These are phyloP conservation scores for Cyphellophora attinorum DNA, from an alignment of 2,329 filamentous ascomycete species.

Conservation along the genomic window DNA sequence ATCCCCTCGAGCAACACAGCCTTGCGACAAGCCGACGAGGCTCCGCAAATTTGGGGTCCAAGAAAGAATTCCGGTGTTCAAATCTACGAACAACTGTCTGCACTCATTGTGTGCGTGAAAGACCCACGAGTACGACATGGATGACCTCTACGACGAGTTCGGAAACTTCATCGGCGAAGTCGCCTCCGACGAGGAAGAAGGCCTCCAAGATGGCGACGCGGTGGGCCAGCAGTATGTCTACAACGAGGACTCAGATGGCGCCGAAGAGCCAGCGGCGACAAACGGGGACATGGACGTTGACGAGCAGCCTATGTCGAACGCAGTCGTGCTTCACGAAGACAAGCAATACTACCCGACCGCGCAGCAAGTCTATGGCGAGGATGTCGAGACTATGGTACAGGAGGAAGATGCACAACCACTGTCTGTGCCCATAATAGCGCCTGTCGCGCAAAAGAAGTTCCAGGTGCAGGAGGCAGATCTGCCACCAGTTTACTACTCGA, in stretches of 20 bases:
- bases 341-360: conserved; percentile 99
- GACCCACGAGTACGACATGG: conserved; percentile 47
- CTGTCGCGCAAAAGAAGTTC: conserved; percentile 92
- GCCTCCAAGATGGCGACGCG: conserved; percentile 63
- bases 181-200: conserved; percentile 78
- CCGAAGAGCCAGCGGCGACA: conserved; percentile 28
- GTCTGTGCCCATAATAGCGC: conserved; percentile 84
- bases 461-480: conserved; percentile 85
- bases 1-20: no score
- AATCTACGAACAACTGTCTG: no score
- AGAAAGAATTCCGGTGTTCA: no score
- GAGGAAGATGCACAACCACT: conserved; percentile 95
- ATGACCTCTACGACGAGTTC: conserved; percentile 98
- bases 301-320: conserved; percentile 84
- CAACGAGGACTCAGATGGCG: conserved; percentile 59
- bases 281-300: conserved; percentile 90
- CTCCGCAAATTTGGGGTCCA: no score
- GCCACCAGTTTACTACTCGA: conserved; percentile 76
- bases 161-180: conserved; percentile 97
- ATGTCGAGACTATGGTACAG: conserved; percentile 91
- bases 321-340: conserved; percentile 95
- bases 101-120: no score
- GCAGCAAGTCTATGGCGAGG: conserved; percentile 84
- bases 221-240: conserved; percentile 72
- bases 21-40: no score